A percentile compares a stretch with the other conserved stretches of the same genome.
Conservation (phyloP, 2,329 filamentous ascomycete genomes). For the Ascochyta viciae-villosae region DNA sequence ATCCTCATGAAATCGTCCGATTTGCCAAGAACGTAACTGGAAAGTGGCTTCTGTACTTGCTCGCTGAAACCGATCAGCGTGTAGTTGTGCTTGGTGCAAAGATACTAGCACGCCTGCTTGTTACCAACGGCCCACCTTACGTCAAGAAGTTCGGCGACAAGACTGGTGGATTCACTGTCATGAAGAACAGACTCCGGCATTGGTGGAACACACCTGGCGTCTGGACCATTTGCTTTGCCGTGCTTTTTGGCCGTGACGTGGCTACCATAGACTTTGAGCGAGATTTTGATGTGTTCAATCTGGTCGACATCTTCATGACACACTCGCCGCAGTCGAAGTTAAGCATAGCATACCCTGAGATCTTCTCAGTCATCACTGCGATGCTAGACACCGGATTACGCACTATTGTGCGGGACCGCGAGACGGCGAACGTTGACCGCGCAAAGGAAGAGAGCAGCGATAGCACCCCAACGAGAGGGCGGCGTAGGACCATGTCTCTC, state of each 20-base stretch:
- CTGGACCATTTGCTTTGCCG: constrained; percentile 88
- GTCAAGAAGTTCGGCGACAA: constrained; percentile 86
- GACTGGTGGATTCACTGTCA: constrained; percentile 84
- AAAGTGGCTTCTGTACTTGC: constrained; percentile 92
- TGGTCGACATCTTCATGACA: constrained; percentile 73
- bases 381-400: constrained; percentile 90
- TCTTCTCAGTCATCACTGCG: constrained; percentile 78
- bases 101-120: constrained; percentile 82
- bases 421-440: constrained; percentile 25
- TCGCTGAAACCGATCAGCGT: constrained; percentile 84
- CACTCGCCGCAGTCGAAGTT: constrained; percentile 53
- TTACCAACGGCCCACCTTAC: constrained; percentile 82
- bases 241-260: constrained; percentile 85
- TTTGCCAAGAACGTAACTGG: constrained; percentile 96
- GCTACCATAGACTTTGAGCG: constrained; percentile 75
- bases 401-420: constrained; percentile 45
- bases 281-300: constrained; percentile 74
- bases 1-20: constrained; percentile 74
- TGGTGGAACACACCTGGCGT: constrained; percentile 89
- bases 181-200: constrained; percentile 79
- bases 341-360: constrained; percentile 77
- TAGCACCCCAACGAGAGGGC: constrained; percentile 46
- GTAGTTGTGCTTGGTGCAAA: constrained; percentile 81
- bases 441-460: constrained; percentile 29
- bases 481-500: constrained; percentile 71